Percentiles rank a stretch among this genome's conserved stretches.
Conservation (phyloP, 345 rosid genomes). For the Linum tenue region DNA sequence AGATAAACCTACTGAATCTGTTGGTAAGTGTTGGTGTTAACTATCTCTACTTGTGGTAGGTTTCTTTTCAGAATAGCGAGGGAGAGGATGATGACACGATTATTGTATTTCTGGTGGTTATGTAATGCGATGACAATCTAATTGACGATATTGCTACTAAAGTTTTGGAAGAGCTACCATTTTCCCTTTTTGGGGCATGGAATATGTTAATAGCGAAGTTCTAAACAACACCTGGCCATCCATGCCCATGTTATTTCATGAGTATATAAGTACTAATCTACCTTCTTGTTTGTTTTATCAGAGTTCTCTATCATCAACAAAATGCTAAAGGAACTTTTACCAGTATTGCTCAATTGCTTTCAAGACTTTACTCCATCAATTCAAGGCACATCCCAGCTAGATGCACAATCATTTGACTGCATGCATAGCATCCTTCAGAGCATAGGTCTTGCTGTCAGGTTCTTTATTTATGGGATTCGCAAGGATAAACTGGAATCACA, state of each 20-base stretch:
- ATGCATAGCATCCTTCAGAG: conserved; percentile 49
- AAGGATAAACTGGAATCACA: conserved; percentile 17
- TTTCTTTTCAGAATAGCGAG: neutral
- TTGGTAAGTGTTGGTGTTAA: conserved; percentile 38
- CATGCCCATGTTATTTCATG: neutral
- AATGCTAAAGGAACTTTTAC: conserved; percentile 62
- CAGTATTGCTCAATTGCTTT: conserved; percentile 55
- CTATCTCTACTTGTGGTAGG: conserved; percentile 4
- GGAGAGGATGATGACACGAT: too few species aligned
- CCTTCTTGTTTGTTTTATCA: conserved; percentile 17
- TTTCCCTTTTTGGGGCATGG: too few species aligned
- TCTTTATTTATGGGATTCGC: conserved; percentile 27
- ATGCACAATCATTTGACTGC: conserved; percentile 54
- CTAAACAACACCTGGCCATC: too few species aligned
- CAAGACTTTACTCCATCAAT: conserved; percentile 51
- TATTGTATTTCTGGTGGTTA: too few species aligned
- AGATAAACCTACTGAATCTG: conserved; percentile 35
- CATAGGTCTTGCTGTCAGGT: conserved; percentile 42
- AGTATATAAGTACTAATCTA: neutral
- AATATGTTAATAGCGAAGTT: too few species aligned
- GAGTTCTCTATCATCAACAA: conserved; percentile 36
- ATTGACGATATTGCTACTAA: neutral
- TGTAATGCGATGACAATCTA: too few species aligned
- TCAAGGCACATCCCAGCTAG: conserved; percentile 35
- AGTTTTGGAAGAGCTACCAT: neutral